Base-by-base conservation (phyloP, 495 filamentous ascomycete species). In the Daldinia grandis region DNA sequence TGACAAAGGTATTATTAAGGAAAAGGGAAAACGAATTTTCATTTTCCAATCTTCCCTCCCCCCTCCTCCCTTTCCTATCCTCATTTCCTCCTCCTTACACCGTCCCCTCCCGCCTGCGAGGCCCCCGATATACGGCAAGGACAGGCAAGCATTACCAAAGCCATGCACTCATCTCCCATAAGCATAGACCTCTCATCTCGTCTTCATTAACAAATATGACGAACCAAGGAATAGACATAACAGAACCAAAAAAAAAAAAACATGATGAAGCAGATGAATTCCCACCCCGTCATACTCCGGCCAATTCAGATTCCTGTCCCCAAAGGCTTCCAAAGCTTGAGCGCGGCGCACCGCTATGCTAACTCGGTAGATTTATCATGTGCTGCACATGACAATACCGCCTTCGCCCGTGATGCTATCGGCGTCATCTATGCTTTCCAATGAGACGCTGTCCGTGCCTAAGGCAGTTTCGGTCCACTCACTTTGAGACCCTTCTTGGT, bases 381-480 rank as follows among this genome's bases (percentile, higher is more conserved):
- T 53, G 15, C 19, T 67, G 5, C 60, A 68, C 40, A 77, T 66
- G 21, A 76, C 14, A 8, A 69, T 58, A 51, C 76, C 75, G 17
- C 57, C 63, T 19, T 76, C 72, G 38, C 74, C 72, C 9, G 68
- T 64, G 28, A 76, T 63, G 7, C 74, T 76, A 14, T 76, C 74
- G 1, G 58, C 62, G 47, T 76, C 74, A 17, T 61, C 71, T 31
- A 76, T 64, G 44, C 73, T 73, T 44, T 75, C 73, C 15, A 67
- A 75, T 19, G 71, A 66, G 44, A 71, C 37, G 59, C 69, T 75
- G 3, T 73, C 72, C 24, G 49, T 40, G 24, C 71, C 64, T 14
- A 27, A 3, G 8, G 59, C 66, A 40, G 37, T 66, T 14, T 60
- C 69, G 42, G 59, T 78, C 81, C 80, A 83, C 49, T 81, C 78